Conservation (phyloP, 2,329 filamentous ascomycete species). For the Teratosphaeria nubilosa region DNA sequence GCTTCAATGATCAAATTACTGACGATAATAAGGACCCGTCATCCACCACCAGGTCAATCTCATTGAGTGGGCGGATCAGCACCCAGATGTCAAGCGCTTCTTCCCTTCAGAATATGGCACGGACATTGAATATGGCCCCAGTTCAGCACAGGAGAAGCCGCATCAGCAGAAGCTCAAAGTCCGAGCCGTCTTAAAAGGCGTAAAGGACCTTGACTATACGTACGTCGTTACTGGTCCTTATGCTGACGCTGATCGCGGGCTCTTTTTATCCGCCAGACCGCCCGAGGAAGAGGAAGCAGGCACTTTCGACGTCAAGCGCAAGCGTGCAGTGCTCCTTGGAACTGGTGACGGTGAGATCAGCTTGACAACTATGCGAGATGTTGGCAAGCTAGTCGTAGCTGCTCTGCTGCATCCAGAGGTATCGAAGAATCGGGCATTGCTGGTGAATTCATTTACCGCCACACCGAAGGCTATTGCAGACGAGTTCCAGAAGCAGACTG, state of each 20-base stretch:
- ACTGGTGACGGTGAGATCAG: constrained; percentile 53
- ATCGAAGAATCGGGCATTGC: constrained; percentile 48
- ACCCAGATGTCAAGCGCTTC: constrained; percentile 49
- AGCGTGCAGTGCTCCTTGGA: constrained; percentile 51
- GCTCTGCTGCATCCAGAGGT: constrained; percentile 48
- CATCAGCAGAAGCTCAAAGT: constrained; percentile 63
- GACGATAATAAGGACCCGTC: constrained; percentile 28
- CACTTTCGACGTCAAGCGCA: constrained; percentile 48
- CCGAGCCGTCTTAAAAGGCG: constrained; percentile 47
- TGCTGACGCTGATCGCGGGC: constrained; percentile 36
- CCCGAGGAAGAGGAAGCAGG: constrained; percentile 36
- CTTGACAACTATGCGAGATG: constrained; percentile 62
- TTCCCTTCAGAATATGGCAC: constrained; percentile 60
- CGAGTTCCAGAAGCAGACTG: constrained; percentile 60
- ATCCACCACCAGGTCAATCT: constrained; percentile 52
- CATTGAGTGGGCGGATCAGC: constrained; percentile 49
- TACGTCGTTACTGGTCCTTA: constrained; percentile 64
- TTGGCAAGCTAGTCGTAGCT: constrained; percentile 56
- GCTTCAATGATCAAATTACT: not conserved
- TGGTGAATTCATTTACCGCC: constrained; percentile 61
- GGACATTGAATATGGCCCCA: constrained; percentile 50
- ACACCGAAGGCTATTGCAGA: constrained; percentile 52
- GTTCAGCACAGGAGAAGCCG: constrained; percentile 51
- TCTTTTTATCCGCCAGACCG: constrained; percentile 44
- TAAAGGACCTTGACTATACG: constrained; percentile 48